A percentile compares a stretch with the other conserved stretches of the same genome.
Evolutionary conservation across 2,329 filamentous ascomycete genomes (phyloP).

Genomic region (Fusarium xyrophilum): DNA sequence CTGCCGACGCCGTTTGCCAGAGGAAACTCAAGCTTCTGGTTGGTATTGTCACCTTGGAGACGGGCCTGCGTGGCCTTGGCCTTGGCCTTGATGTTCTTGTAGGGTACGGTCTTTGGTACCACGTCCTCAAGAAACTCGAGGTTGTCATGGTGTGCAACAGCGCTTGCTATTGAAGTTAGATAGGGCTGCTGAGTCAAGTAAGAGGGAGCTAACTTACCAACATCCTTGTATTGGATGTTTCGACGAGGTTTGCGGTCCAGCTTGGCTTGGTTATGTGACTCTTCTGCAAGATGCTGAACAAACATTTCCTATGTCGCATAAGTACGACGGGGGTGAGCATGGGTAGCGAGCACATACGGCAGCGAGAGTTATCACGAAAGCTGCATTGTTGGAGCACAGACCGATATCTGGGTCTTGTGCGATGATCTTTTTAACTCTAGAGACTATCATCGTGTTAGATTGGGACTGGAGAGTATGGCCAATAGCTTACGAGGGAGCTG

Average conservation of each 20-base stretch:
- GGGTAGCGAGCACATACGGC: conserved; percentile 63
- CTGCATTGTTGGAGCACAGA: conserved; percentile 90
- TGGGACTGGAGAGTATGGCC: conserved; percentile 8
- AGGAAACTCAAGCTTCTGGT: conserved; percentile 31
- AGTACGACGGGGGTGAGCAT: not conserved
- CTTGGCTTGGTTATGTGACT: conserved; percentile 87
- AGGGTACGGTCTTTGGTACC: conserved; percentile 84
- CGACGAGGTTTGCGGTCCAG: conserved; percentile 89
- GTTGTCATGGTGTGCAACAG: conserved; percentile 87
- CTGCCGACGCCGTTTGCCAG: conserved; percentile 42
- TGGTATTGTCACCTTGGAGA: conserved; percentile 50
- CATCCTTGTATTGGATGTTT: conserved; percentile 95
- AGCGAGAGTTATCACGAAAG: conserved; percentile 91
- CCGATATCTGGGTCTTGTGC: conserved; percentile 83
- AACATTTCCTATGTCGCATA: conserved; percentile 78
- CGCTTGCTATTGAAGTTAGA: conserved; percentile 67
- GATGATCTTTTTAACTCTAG: conserved; percentile 95
- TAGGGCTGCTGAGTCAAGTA: not conserved
- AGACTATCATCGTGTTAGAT: conserved; percentile 63
- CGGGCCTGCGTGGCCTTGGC: conserved; percentile 58
- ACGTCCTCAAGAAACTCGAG: conserved; percentile 94
- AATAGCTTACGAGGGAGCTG: conserved; percentile 79
- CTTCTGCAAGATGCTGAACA: conserved; percentile 86
- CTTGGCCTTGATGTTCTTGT: conserved; percentile 76
- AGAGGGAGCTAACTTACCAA: conserved; percentile 63